Percentiles rank a stretch among this genome's conserved stretches.
These are phyloP conservation scores for Apiotrichum sp. DNA, from an alignment of 1,284 basidiomycete species.

Conservation along the genomic window DNA sequence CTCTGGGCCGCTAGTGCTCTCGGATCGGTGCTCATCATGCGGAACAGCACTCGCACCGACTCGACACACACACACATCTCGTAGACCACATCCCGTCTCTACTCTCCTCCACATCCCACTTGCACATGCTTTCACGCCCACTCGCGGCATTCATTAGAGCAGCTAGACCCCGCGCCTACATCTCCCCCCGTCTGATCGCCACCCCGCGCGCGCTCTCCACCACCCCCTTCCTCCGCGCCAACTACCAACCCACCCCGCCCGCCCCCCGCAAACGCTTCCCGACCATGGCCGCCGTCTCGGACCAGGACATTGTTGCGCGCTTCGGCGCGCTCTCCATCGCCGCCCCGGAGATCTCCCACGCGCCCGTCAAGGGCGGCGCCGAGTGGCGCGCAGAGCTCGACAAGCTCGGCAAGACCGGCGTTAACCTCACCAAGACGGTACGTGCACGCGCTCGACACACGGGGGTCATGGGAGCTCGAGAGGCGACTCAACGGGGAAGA, in stretches of 20 bases:
- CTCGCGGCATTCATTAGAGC: constrained; percentile 15
- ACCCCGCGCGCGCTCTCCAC: constrained; percentile 1
- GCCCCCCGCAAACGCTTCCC: constrained; percentile 17
- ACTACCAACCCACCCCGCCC: too few relatives aligned
- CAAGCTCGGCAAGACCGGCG: constrained; percentile 30
- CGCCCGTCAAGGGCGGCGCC: constrained; percentile 32
- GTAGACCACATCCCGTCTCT: too few relatives aligned
- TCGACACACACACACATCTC: too few relatives aligned
- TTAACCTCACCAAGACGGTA: constrained; percentile 42
- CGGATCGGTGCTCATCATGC: too few relatives aligned
- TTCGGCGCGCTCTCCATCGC: constrained; percentile 38
- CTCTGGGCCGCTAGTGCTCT: too few relatives aligned
- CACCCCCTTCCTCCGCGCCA: neutral
- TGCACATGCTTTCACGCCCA: constrained; percentile 17
- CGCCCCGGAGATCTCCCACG: constrained; percentile 39
- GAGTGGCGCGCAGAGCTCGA: constrained; percentile 45
- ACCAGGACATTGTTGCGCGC: constrained; percentile 56
- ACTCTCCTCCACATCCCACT: neutral
- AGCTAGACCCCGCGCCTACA: constrained; percentile 3
- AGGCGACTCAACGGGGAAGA: too few relatives aligned
- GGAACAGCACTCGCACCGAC: too few relatives aligned
- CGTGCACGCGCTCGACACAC: constrained; percentile 8
- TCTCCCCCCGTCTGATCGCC: neutral
- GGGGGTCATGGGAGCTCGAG: neutral
- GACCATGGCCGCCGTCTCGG: constrained; percentile 65